Evolutionary conservation across 2,329 filamentous ascomycete genomes (phyloP), one percentile per base, ranked within the genome.

Genomic region (Trichoderma sp.): DNA sequence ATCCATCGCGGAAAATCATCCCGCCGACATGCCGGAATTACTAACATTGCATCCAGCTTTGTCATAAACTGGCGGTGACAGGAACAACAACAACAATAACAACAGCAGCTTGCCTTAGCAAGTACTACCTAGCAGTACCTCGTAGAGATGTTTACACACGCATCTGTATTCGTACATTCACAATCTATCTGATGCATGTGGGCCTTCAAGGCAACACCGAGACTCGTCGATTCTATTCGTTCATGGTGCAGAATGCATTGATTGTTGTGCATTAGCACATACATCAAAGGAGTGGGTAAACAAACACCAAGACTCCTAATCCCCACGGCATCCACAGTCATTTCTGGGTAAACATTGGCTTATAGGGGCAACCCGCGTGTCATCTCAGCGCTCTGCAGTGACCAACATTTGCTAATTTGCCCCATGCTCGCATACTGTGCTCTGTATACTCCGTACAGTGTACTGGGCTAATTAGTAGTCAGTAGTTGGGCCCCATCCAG

Each of bases 181-280:
- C 54, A 53, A 64, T 64, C 34, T 64, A 64, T 17, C 5, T 42
- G 60, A 53, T 27, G 48, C 61, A 37, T 32, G 50, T 64, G 61
- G 61, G 61, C 61, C 50, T 19, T 12, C 35, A 64, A 29, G 34
- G 39, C 15, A 56, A 22, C n/a, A n/a, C 34, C 39, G 35, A 10
- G 29, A 50, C 27, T 35, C 13, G 7, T 15, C 17, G 35, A 27
- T 64, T 22, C 61, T 56, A 54, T 64, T 56, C 48, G 61, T 25
- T 25, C 25, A 19, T 35, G n/a, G 22, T 52, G 61, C 34, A 27
- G 13, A 29, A 25, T 25, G 61, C 50, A 64, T 54, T 34, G 37
- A 64, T 54, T 56, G 61, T 19, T 54, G 32, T 64, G 61, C 61
- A 64, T 64, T 64, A 64, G 61, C 50, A 52, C 59, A 32, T 45